Percentiles rank a stretch among this genome's conserved stretches.
phyloP scores from a whole-genome alignment of 2,329 filamentous ascomycete species.

The Microascus cirrosus region DNA sequence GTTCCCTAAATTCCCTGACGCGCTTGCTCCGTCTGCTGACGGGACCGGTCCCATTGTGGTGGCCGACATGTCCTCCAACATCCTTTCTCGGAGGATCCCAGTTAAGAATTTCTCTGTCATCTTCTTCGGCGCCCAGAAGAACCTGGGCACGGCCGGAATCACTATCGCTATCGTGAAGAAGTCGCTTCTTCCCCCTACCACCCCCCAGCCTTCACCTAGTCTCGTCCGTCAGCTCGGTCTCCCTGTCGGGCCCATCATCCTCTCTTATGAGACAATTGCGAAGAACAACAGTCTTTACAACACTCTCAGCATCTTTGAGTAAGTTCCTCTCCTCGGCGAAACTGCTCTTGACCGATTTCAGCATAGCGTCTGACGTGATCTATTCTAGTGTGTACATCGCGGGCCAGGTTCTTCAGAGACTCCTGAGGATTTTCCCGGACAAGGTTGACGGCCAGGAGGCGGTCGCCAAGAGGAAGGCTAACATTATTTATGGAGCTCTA shows the following conservation, averaged over 20 bases:
- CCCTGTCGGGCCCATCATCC: conserved; percentile 66
- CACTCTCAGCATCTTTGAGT: conserved; percentile 86
- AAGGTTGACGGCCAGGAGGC: conserved; percentile 70
- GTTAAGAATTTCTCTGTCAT: conserved; percentile 71
- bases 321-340: conserved; percentile 16
- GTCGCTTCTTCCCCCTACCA: conserved; percentile 58
- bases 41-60: conserved; percentile 66
- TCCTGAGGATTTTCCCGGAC: conserved; percentile 53
- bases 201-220: conserved; percentile 52
- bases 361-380: not conserved
- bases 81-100: conserved; percentile 69
- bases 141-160: conserved; percentile 75
- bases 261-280: conserved; percentile 74
- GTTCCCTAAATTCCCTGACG: conserved; percentile 62
- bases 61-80: conserved; percentile 91
- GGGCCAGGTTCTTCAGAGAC: conserved; percentile 73
- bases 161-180: conserved; percentile 82
- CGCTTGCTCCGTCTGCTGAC: conserved; percentile 43
- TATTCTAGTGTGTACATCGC: conserved; percentile 65
- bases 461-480: conserved; percentile 62
- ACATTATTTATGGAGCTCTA: conserved; percentile 63
- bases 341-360: not conserved
- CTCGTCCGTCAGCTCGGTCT: conserved; percentile 65
- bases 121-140: conserved; percentile 94
- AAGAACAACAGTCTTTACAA: conserved; percentile 97